phyloP scores from a whole-genome alignment of 2,329 filamentous ascomycete species.

The Sordariomycetes sp. region DNA sequence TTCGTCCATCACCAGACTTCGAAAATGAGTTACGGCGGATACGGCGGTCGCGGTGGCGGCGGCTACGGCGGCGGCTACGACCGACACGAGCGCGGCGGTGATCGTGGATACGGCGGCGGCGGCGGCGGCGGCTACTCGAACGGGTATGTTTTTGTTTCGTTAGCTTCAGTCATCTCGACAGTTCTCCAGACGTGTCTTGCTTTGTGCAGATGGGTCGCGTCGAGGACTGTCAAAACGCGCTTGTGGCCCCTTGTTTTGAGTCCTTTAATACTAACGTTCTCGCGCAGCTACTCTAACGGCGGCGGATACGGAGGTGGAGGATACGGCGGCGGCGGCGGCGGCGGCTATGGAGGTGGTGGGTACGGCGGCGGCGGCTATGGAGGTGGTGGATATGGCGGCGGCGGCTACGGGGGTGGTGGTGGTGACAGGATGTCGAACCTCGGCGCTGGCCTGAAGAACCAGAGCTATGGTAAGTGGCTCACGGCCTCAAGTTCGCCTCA shows the following conservation, averaged over 20 bases:
- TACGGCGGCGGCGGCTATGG: slow-evolving; percentile 17
- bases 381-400: slow-evolving; percentile 18
- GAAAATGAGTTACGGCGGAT: slow-evolving; percentile 12
- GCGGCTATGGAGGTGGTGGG: slow-evolving; percentile 1
- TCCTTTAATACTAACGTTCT: neutral
- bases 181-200: neutral
- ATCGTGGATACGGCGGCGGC: slow-evolving; percentile 36
- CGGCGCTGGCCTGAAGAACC: slow-evolving; percentile 74
- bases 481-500: neutral
- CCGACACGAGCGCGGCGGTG: slow-evolving; percentile 17
- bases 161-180: neutral
- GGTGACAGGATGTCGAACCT: slow-evolving; percentile 93
- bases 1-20: neutral
- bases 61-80: slow-evolving; percentile 18
- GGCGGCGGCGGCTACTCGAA: slow-evolving; percentile 29
- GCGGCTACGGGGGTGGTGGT: slow-evolving; percentile 43
- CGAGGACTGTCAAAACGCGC: neutral
- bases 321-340: slow-evolving; percentile 7
- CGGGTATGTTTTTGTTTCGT: slow-evolving; percentile 16
- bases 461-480: slow-evolving; percentile 66
- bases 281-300: neutral
- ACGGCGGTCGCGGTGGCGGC: slow-evolving; percentile 13
- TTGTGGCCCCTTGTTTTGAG: neutral
- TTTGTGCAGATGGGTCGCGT: neutral
- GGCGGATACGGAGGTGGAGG: neutral